Base-by-base conservation (phyloP, 2,329 filamentous ascomycete genomes). In the Colletotrichum tofieldiae region DNA sequence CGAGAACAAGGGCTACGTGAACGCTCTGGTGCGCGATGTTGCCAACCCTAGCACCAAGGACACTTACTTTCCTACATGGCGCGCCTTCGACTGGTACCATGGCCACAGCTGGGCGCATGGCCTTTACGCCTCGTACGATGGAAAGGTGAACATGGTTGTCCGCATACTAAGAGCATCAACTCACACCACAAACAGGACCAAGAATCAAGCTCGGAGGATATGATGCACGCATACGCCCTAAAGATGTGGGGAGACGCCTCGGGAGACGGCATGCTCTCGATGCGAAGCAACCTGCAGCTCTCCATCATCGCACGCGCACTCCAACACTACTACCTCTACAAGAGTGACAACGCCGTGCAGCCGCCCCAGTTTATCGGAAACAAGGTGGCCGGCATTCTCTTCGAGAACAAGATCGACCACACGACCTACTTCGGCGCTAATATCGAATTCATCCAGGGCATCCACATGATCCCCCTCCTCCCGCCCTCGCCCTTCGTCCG, bases 361-460 rank as follows among this genome's bases (percentile, higher is more conserved):
- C 96, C 96, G 0, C 76, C 86, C 1, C 85, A 92, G n/a, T 98
- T 97, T 79, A 91, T 94, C 74, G 89, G 86, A 52, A 98, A 98
- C 86, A 95, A 93, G 82, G 90, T 88, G 47, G 86, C 87, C 2
- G 90, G 90, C 7, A 92, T 92, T 75, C 80, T 97, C 11, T 98
- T 98, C 78, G 96, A 98, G 83, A 98, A 98, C 85, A 98, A 98
- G 83, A 89, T 95, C 65, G 94, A 98, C 80, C 94, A 98, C 82
- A 93, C 93, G 4, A 98, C 96, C 1, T 98, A 94, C 83, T 98
- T 98, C 78, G 94, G 94, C 56, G 81, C 84, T 62, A 90, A 92
- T 69, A 87, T 90, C 16, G 92, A 96, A 81, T 94, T 90, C 76
- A 89, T 97, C 73, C 84, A 90, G 77, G 93, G 93, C 70, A 95